Base-by-base conservation (phyloP, 345 rosid species). In the Barbarea vulgaris region DNA sequence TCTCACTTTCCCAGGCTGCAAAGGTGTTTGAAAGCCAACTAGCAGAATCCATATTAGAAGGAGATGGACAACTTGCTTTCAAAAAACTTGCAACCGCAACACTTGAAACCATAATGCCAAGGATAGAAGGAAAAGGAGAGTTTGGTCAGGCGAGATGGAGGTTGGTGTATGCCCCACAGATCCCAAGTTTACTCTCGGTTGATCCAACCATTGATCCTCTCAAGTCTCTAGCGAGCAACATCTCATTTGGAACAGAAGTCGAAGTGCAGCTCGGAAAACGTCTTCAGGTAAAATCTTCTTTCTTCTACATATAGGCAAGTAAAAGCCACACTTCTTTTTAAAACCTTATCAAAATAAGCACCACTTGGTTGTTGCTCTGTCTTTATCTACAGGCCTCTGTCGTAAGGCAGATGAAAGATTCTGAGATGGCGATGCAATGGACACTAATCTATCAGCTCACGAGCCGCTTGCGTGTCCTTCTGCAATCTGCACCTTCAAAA, bases 141-240 rank as follows among this genome's bases (percentile, higher is more conserved):
- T 82, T 91, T 79, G 97, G 97, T 52, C 97, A 90, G 46, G 99
- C 97, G 53, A 85, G 99, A 77, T 95, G 99, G 99, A 95, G 97
- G 81, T 83, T 95, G 55, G 97, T 91, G 50, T 95, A 95, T 78
- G 96, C 99, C n/a, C 98, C 98, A 4, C 97, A 91, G 81, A 94
- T 95, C 82, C 96, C 99, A 46, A 91, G 93, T 78, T 84, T 95
- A 79, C 99, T 95, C 70, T 95, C 99, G 33, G 97, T 90, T 53
- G 96, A 95, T 84, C 97, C 98, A 9, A 89, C 96, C 0, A 70
- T 86, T 11, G 97, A 95, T 82, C 99, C 97, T 83, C 86, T 95
- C 51, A 95, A 90, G 81, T 91, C 97, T 61, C 79, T 92, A 25
- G 99, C 99, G 10, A 90, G 84, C 76, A 95, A 87, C 50, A 89